Percentiles rank a stretch among this genome's conserved stretches.
These are phyloP conservation scores for Ceratocystis alfenasii DNA, from an alignment of 2,329 filamentous ascomycete genomes.

Conservation along the genomic window DNA sequence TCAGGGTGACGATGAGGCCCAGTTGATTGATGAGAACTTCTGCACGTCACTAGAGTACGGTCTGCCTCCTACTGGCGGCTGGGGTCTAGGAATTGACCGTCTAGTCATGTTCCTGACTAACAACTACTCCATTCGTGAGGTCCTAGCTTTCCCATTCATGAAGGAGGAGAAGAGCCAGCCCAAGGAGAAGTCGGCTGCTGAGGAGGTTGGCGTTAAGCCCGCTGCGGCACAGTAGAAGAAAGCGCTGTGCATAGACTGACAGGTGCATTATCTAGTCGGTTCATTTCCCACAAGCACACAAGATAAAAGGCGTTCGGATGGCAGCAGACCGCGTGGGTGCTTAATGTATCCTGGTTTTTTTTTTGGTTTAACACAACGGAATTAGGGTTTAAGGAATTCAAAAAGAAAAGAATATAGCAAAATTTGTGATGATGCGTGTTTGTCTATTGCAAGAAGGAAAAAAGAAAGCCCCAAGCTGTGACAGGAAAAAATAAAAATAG, in stretches of 20 bases:
- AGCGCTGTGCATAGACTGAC: neutral
- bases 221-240: constrained; percentile 47
- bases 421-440: neutral
- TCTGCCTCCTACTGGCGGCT: constrained; percentile 86
- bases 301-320: neutral
- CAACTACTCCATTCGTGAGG: constrained; percentile 89
- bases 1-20: constrained; percentile 93
- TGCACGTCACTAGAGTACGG: constrained; percentile 80
- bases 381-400: constrained; percentile 20
- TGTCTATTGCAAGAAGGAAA: neutral
- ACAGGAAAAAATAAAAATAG: neutral
- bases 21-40: constrained; percentile 93
- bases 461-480: neutral
- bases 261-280: neutral
- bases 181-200: constrained; percentile 45
- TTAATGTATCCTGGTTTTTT: neutral
- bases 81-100: constrained; percentile 91
- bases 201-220: constrained; percentile 49
- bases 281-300: neutral
- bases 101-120: constrained; percentile 93
- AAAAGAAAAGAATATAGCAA: constrained; percentile 16
- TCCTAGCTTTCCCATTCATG: constrained; percentile 95
- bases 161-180: constrained; percentile 57
- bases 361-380: constrained; percentile 12
- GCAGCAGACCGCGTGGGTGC: neutral